These are phyloP conservation scores for Streptanthus diversifolius DNA, from an alignment of 345 rosid species.

Conservation along the genomic window DNA sequence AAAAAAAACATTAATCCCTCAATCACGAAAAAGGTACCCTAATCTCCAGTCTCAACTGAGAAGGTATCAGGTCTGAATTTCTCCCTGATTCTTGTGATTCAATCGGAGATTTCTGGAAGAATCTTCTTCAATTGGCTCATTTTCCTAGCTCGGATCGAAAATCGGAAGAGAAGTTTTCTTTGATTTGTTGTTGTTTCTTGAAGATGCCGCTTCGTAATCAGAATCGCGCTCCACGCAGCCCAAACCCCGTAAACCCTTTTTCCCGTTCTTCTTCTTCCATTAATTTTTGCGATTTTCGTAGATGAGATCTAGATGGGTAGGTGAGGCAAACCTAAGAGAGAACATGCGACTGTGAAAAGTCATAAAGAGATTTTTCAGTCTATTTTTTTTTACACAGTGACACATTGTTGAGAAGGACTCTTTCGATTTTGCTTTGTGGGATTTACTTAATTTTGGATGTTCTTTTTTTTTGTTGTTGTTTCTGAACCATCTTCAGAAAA, in stretches of 20 bases:
- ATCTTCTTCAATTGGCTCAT: neutral
- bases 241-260: constrained; percentile 16
- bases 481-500: constrained; percentile 43
- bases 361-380: too few species aligned
- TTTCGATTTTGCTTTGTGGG: neutral
- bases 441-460: neutral
- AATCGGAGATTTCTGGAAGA: neutral
- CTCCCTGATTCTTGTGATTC: constrained; percentile 1
- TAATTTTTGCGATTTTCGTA: neutral
- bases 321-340: too few species aligned
- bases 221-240: constrained; percentile 27
- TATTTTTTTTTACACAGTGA: too few species aligned
- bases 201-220: constrained; percentile 28
- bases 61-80: neutral
- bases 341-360: too few species aligned
- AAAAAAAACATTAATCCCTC: neutral
- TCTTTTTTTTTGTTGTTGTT: neutral
- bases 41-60: neutral
- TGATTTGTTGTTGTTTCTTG: neutral
- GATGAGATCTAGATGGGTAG: neutral
- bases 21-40: neutral
- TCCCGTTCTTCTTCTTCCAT: neutral
- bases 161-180: neutral
- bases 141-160: neutral
- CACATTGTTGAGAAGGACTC: too few species aligned